These are phyloP conservation scores for Trichoderma citrinoviride DNA, from an alignment of 2,329 filamentous ascomycete species.

Conservation along the genomic window DNA sequence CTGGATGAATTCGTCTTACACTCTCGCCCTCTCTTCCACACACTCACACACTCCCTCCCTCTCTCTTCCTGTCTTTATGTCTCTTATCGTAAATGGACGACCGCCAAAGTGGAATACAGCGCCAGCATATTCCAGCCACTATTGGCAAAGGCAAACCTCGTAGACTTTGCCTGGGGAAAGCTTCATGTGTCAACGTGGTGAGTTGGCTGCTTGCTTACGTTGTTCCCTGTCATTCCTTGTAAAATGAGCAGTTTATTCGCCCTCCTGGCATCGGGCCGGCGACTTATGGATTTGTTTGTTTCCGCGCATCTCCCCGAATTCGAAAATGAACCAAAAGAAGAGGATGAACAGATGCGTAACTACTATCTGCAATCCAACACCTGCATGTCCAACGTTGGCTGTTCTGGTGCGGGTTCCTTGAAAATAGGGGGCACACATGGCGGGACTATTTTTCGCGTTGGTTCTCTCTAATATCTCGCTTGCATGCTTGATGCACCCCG, in stretches of 20 bases:
- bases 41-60: not conserved
- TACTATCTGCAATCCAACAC: rapidly evolving
- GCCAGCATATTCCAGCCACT: too few species aligned
- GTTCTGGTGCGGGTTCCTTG: too few species aligned
- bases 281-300: not conserved
- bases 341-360: not conserved
- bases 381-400: too few species aligned
- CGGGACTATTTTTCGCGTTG: too few species aligned
- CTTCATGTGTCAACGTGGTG: not conserved
- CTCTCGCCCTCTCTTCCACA: not conserved
- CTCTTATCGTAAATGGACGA: too few species aligned
- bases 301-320: not conserved
- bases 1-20: not conserved
- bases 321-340: not conserved
- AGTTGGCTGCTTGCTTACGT: not conserved
- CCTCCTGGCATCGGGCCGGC: conserved; percentile 1
- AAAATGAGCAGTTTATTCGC: too few species aligned
- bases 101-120: too few species aligned
- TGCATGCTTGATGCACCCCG: not conserved
- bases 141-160: not conserved
- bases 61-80: not conserved
- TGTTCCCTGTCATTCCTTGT: too few species aligned
- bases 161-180: not conserved
- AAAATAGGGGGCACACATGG: too few species aligned
- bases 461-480: too few species aligned